Conservation (phyloP, 1,139 yeast species). For the Candida sp. region DNA sequence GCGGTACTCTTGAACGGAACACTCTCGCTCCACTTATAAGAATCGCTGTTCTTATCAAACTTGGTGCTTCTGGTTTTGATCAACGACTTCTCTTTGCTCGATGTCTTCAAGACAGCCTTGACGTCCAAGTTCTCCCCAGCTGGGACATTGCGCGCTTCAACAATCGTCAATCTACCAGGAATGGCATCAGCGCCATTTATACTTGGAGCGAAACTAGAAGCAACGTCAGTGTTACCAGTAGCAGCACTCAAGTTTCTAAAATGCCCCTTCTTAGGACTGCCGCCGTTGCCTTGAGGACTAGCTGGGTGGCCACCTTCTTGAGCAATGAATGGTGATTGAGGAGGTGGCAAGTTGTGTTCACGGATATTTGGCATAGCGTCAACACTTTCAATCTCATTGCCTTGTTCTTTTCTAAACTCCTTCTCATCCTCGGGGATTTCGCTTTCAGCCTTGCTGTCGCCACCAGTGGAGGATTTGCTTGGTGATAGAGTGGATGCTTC, state of each 20-base stretch:
- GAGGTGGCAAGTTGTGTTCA: slow-evolving; percentile 43
- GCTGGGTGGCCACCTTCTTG: not conserved
- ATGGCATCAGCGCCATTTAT: slow-evolving; percentile 40
- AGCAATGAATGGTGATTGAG: slow-evolving; percentile 26
- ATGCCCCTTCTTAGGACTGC: slow-evolving; percentile 25
- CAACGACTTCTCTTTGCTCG: slow-evolving; percentile 59
- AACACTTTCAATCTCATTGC: slow-evolving; percentile 9
- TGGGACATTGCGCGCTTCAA: slow-evolving; percentile 42
- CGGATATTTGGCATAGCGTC: slow-evolving; percentile 39
- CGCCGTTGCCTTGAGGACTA: slow-evolving; percentile 20
- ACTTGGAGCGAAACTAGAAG: slow-evolving; percentile 45
- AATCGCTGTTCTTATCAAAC: slow-evolving; percentile 43
- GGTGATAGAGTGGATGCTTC: slow-evolving; percentile 7
- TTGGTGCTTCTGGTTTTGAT: slow-evolving; percentile 70
- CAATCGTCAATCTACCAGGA: slow-evolving; percentile 59
- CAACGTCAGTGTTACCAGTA: slow-evolving; percentile 22
- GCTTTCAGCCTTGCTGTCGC: not conserved
- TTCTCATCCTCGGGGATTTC: slow-evolving; percentile 16
- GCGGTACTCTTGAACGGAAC: slow-evolving; percentile 69
- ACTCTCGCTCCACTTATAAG: slow-evolving; percentile 67
- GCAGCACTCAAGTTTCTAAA: slow-evolving; percentile 28
- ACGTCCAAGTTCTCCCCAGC: slow-evolving; percentile 43
- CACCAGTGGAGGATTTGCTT: slow-evolving; percentile 12
- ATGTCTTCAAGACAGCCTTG: slow-evolving; percentile 54
- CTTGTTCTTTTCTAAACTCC: slow-evolving; percentile 15